A percentile compares a stretch with the other conserved stretches of the same genome.
phyloP scores from a whole-genome alignment of 1,284 basidiomycete genomes.

The Pholiota adiposa region DNA sequence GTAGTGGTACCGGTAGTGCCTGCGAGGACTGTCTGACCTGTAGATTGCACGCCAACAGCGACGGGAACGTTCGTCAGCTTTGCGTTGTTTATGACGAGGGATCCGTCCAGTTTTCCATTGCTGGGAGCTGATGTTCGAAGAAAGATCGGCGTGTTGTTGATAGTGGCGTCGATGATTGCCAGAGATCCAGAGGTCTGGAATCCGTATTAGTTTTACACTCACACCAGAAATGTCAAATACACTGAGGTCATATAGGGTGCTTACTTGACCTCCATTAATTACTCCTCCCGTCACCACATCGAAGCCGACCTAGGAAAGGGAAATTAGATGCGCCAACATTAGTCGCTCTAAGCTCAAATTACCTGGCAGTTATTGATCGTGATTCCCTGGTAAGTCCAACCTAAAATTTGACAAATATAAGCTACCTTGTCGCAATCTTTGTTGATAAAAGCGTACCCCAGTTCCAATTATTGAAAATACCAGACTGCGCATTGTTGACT shows the following conservation, averaged over 20 bases:
- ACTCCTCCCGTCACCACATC: conserved; percentile 53
- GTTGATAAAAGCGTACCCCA: conserved; percentile 48
- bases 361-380: conserved; percentile 64
- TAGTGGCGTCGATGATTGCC: conserved; percentile 35
- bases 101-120: conserved; percentile 49
- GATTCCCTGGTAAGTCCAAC: conserved; percentile 65
- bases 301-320: conserved; percentile 41
- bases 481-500: conserved; percentile 59
- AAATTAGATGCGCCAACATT: neutral
- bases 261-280: conserved; percentile 41
- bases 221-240: neutral
- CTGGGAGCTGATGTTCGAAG: conserved; percentile 46
- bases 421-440: neutral
- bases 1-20: conserved; percentile 51
- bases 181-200: conserved; percentile 49
- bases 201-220: neutral
- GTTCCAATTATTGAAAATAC: conserved; percentile 53
- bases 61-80: conserved; percentile 57
- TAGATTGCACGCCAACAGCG: conserved; percentile 42
- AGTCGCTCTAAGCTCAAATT: neutral
- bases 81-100: conserved; percentile 65
- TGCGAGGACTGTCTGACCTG: conserved; percentile 53
- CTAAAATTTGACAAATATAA: conserved; percentile 30
- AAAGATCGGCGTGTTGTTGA: conserved; percentile 55
- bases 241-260: neutral